Percentiles rank a stretch among this genome's conserved stretches.
These are phyloP conservation scores for Coemansia sp. DNA, from an alignment of 192 early-diverging fungal genomes.

Conservation along the genomic window DNA sequence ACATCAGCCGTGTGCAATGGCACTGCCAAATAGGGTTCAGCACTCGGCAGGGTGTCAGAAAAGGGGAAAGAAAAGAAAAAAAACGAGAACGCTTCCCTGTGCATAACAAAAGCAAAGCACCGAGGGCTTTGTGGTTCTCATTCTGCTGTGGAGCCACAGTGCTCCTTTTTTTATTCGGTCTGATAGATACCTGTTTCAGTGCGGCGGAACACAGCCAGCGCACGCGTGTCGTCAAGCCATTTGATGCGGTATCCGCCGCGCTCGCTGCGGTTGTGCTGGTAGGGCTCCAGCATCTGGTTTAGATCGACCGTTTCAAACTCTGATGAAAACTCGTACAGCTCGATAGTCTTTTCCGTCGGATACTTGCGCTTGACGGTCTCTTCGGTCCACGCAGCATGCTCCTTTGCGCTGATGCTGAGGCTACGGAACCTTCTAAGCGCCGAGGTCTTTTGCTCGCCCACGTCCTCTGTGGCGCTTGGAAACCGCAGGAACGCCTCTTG, in stretches of 20 bases:
- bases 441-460: slow-evolving; percentile 32
- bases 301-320: slow-evolving; percentile 57
- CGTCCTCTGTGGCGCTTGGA: slow-evolving; percentile 35
- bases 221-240: slow-evolving; percentile 56
- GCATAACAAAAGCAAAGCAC: background rate
- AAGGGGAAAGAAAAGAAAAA: background rate
- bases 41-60: background rate
- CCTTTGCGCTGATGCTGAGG: slow-evolving; percentile 53
- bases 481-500: slow-evolving; percentile 45
- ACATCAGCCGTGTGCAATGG: background rate
- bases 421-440: slow-evolving; percentile 48
- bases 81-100: too few species aligned
- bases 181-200: slow-evolving; percentile 48
- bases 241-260: slow-evolving; percentile 58
- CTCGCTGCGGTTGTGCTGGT: slow-evolving; percentile 55
- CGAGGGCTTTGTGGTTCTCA: background rate
- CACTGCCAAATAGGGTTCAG: slow-evolving; percentile 1
- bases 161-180: background rate
- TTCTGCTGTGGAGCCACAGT: too few species aligned
- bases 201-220: slow-evolving; percentile 55
- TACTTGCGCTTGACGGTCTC: slow-evolving; percentile 57
- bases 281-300: slow-evolving; percentile 58
- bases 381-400: slow-evolving; percentile 49
- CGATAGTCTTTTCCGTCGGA: slow-evolving; percentile 53
- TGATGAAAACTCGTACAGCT: slow-evolving; percentile 53